These are phyloP conservation scores for Cercospora sp. DNA, from an alignment of 2,329 filamentous ascomycete species.

Conservation along the genomic window DNA sequence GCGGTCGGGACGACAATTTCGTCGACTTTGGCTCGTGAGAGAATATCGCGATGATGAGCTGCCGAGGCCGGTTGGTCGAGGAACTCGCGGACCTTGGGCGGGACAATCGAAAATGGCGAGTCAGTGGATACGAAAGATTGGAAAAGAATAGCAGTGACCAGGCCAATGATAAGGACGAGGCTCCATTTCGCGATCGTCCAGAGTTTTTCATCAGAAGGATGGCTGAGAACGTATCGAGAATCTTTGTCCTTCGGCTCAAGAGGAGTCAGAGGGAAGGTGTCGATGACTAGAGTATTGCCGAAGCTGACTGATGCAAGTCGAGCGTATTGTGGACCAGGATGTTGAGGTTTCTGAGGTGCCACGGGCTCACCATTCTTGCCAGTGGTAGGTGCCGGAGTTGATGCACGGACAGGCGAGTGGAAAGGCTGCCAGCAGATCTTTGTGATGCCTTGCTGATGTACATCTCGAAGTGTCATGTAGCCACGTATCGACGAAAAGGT, in stretches of 20 bases:
- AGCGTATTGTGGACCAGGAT: conserved; percentile 58
- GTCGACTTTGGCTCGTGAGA: conserved; percentile 24
- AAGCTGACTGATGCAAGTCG: conserved; percentile 81
- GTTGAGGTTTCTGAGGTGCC: conserved; percentile 20
- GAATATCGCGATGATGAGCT: conserved; percentile 15
- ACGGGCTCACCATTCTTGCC: conserved; percentile 27
- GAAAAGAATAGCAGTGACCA: conserved; percentile 64
- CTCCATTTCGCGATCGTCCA: conserved; percentile 58
- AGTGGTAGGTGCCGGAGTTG: conserved; percentile 31
- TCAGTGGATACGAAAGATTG: conserved; percentile 58
- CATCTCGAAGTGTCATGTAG: conserved; percentile 56
- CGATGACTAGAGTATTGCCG: conserved; percentile 75
- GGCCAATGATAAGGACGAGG: conserved; percentile 60
- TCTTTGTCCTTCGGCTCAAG: conserved; percentile 49
- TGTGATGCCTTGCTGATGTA: conserved; percentile 62
- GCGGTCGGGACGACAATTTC: conserved; percentile 8
- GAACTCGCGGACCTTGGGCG: conserved; percentile 48
- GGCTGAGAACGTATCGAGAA: conserved; percentile 69
- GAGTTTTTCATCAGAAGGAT: conserved; percentile 54
- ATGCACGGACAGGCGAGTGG: conserved; percentile 41
- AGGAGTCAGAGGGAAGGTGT: conserved; percentile 69
- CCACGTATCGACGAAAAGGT: conserved; percentile 51
- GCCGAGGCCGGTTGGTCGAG: conserved; percentile 29
- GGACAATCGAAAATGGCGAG: conserved; percentile 43
- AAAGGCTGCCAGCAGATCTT: conserved; percentile 52